Evolutionary conservation across 1,139 yeast genomes (phyloP).

Genomic region (Debaryomyces sp.): DNA sequence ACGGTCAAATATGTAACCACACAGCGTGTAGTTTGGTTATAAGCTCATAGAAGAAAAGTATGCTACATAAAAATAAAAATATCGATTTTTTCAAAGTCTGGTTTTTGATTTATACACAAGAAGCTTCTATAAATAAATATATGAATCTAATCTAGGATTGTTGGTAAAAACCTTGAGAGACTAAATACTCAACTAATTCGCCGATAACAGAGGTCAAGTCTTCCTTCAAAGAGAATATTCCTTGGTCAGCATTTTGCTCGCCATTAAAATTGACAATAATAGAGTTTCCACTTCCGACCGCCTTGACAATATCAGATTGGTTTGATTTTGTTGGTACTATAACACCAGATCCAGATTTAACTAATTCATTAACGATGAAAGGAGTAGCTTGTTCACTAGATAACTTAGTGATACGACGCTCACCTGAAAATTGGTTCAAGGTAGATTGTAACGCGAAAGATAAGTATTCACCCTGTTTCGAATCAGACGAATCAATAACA

Average conservation of each 20-base stretch:
- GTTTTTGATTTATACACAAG: not conserved
- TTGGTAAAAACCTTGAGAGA: conserved; percentile 72
- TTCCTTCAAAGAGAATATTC: conserved; percentile 12
- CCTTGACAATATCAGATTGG: conserved; percentile 44
- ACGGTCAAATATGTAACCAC: no score
- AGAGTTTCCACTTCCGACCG: conserved; percentile 41
- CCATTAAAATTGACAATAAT: conserved; percentile 26
- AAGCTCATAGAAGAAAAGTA: not conserved
- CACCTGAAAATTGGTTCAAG: conserved; percentile 85
- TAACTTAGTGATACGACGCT: conserved; percentile 79
- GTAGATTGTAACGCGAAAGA: conserved; percentile 88
- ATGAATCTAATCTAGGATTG: conserved; percentile 1
- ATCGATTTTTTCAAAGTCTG: not conserved
- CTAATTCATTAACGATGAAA: conserved; percentile 77
- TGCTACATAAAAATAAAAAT: no score
- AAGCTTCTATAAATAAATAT: conserved; percentile 16
- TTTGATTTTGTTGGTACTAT: conserved; percentile 54
- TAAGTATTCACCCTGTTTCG: conserved; percentile 53
- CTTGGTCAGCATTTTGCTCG: conserved; percentile 14
- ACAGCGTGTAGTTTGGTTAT: not conserved
- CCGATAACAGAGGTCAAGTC: conserved; percentile 58
- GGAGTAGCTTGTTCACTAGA: conserved; percentile 54
- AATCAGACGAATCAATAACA: conserved; percentile 56
- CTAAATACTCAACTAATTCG: conserved; percentile 68
- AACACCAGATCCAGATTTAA: conserved; percentile 89